These are phyloP conservation scores for Podospora pseudocomata DNA, from an alignment of 495 filamentous ascomycete species.

Conservation along the genomic window DNA sequence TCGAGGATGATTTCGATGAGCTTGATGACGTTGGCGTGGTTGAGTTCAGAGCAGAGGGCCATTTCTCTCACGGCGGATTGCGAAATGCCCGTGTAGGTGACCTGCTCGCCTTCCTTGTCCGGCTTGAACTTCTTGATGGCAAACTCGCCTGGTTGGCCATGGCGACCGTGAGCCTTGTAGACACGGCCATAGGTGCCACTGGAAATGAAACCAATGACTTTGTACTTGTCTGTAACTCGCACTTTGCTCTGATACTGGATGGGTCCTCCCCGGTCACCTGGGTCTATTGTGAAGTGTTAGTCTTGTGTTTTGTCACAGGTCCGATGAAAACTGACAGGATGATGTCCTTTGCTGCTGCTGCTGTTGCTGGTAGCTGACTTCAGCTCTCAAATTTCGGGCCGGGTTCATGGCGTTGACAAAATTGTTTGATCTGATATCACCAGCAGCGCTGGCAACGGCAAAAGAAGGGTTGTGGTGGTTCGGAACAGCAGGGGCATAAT, in stretches of 20 bases:
- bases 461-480: slow-evolving; percentile 3
- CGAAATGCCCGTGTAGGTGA: slow-evolving; percentile 95
- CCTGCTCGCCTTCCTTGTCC: slow-evolving; percentile 92
- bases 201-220: slow-evolving; percentile 95
- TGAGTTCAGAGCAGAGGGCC: slow-evolving; percentile 93
- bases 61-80: slow-evolving; percentile 97
- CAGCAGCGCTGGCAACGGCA: not conserved
- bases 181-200: slow-evolving; percentile 98
- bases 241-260: slow-evolving; percentile 77
- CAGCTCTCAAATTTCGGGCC: slow-evolving; percentile 20
- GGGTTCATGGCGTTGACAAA: slow-evolving; percentile 23
- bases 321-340: not conserved
- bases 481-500: slow-evolving; percentile 7
- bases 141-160: slow-evolving; percentile 70
- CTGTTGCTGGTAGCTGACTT: slow-evolving; percentile 24
- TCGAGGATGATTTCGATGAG: slow-evolving; percentile 95
- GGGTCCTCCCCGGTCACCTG: slow-evolving; percentile 44
- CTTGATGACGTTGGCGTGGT: slow-evolving; percentile 84
- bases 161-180: slow-evolving; percentile 86
- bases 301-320: slow-evolving; percentile 3
- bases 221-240: slow-evolving; percentile 83
- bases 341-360: slow-evolving; percentile 6
- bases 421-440: slow-evolving; percentile 1
- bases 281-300: slow-evolving; percentile 38
- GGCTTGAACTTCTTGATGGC: slow-evolving; percentile 99